A percentile compares a stretch with the other conserved stretches of the same genome.
phyloP scores from a whole-genome alignment of 2,329 filamentous ascomycete species.

The Botrytis cinerea region DNA sequence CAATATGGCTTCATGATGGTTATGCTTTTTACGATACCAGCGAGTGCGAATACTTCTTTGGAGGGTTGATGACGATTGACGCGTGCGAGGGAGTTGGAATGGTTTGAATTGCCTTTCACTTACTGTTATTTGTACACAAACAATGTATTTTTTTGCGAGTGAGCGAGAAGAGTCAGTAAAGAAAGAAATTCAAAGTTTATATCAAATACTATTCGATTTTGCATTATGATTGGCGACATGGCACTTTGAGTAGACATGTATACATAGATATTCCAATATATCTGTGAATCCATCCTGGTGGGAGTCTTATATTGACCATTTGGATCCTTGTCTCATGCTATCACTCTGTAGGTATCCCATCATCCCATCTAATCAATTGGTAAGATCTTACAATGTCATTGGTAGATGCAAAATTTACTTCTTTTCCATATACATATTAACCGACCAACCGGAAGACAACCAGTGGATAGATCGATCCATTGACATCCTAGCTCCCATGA shows the following conservation, averaged over 20 bases:
- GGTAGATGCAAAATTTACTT: neutral
- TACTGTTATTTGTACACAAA: constrained; percentile 10
- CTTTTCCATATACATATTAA: neutral
- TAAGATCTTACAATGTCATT: neutral
- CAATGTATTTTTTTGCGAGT: constrained; percentile 2
- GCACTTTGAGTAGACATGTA: neutral
- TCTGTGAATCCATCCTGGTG: neutral
- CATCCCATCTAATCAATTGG: neutral
- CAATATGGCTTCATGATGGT: constrained; percentile 15
- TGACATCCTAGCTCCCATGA: neutral
- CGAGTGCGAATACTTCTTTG: constrained; percentile 11
- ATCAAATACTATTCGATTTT: no score
- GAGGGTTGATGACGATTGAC: neutral
- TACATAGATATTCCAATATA: neutral
- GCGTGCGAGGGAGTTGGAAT: constrained; percentile 4
- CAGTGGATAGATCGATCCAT: neutral
- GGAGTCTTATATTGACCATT: neutral
- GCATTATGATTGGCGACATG: neutral
- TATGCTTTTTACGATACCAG: constrained; percentile 27
- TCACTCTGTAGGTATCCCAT: neutral
- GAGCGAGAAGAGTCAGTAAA: neutral
- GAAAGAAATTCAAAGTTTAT: neutral
- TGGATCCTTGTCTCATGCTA: neutral
- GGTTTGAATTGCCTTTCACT: neutral
- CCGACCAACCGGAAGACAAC: neutral